Evolutionary conservation across 257 asterid species (phyloP).

Genomic region (Gynochthodes officinalis): DNA sequence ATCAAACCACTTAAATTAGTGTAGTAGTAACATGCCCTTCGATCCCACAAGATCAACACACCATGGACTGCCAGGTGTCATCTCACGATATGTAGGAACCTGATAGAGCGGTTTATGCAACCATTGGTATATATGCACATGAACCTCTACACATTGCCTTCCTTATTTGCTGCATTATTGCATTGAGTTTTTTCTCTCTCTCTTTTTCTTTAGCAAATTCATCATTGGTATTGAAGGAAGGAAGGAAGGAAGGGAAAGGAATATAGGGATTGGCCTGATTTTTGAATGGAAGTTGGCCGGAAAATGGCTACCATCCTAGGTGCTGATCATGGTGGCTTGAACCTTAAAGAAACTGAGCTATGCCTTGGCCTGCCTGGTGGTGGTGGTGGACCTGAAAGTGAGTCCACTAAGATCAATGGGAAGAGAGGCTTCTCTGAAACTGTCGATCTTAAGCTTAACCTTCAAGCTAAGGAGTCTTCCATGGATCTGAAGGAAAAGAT

Average conservation of each 20-base stretch:
- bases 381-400: constrained; percentile 18
- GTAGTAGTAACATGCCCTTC: constrained; percentile 64
- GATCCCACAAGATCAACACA: constrained; percentile 61
- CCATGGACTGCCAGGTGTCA: constrained; percentile 60
- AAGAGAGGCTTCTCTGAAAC: constrained; percentile 53
- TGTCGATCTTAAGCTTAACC: constrained; percentile 50
- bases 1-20: constrained; percentile 29
- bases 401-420: constrained; percentile 33
- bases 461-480: constrained; percentile 31
- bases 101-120: constrained; percentile 29
- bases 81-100: constrained; percentile 14
- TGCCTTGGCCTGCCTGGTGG: constrained; percentile 57
- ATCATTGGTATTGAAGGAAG: not conserved
- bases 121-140: constrained; percentile 47
- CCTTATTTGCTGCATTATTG: constrained; percentile 36
- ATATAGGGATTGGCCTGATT: not conserved
- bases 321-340: constrained; percentile 24
- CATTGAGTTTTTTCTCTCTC: constrained; percentile 14
- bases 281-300: constrained; percentile 27
- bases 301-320: constrained; percentile 23
- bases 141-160: constrained; percentile 37
- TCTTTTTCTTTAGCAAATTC: constrained; percentile 2
- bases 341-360: constrained; percentile 45
- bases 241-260: not conserved
- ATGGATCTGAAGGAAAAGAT: constrained; percentile 43